Base-by-base conservation (phyloP, 2,329 filamentous ascomycete species). In the Phialophora expanda region DNA sequence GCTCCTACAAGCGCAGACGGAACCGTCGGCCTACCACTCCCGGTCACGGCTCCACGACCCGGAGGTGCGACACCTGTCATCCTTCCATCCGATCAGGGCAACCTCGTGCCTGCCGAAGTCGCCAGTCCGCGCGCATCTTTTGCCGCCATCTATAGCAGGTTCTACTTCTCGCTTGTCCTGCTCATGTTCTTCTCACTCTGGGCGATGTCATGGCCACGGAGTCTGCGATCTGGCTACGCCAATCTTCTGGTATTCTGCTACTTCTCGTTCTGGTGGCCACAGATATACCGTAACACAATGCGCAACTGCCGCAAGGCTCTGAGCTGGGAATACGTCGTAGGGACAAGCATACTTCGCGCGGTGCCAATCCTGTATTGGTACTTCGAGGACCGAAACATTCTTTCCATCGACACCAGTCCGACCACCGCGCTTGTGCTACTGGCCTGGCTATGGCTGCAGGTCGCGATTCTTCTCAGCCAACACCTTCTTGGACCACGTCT, bases 261-360 rank as follows among this genome's bases (percentile, higher is more conserved):
- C 75, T 86, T 97, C 53, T 97, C 93, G 22, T 89, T 97, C 75
- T 98, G 94, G 94, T 76, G 89, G 0, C 94, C 95, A 0, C 95
- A 99, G 76, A 96, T 98, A 71, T 87, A 90, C 75, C 91, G 95
- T 68, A 99, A 99, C 76, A 84, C 90, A 61, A 87, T 91, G 78
- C 91, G 94, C 61, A 97, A 97, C 78, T 97, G 93, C 77, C 91
- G 93, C 48, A 91, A 91, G 73, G 93, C 94, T 0, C 83, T 98
- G n/a, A 86, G 89, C 3, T 97, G 93, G 93, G 90, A 90, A 66
- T 99, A 96, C 75, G 90, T 97, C 63, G 75, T 93, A 24, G 93
- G 93, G 2, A 91, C 97, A 76, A 95, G 91, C 56, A 73, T 89
- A 4, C 83, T 96, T 7, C 89, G 95, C 1, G 81, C 96, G 5